These are phyloP conservation scores for Atalantia buxifolia DNA, from an alignment of 345 rosid genomes.

Conservation along the genomic window DNA sequence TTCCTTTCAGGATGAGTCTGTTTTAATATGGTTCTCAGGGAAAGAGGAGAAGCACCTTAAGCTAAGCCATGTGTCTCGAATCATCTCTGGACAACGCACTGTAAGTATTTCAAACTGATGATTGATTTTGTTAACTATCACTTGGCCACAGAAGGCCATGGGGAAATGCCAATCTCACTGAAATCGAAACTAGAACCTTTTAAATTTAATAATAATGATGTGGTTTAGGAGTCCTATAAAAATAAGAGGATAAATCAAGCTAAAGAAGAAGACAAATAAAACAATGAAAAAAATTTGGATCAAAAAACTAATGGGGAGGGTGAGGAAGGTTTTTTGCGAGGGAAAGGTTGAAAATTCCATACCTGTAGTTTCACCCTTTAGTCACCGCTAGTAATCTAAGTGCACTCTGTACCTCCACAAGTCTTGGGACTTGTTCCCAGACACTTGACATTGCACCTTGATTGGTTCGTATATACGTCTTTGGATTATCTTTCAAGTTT, in stretches of 20 bases:
- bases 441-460: neutral
- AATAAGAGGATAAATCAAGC: neutral
- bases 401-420: neutral
- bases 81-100: constrained; percentile 95
- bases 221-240: neutral
- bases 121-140: neutral
- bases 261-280: neutral
- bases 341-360: neutral
- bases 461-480: neutral
- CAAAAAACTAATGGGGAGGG: neutral
- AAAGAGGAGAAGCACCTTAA: constrained; percentile 88
- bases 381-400: neutral
- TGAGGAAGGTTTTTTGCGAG: neutral
- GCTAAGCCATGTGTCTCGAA: constrained; percentile 85
- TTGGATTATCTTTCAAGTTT: neutral
- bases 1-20: constrained; percentile 83
- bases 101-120: constrained; percentile 50
- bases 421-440: neutral
- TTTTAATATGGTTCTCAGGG: constrained; percentile 96
- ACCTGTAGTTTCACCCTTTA: neutral
- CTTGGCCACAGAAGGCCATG: neutral
- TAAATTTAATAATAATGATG: neutral
- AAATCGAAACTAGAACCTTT: neutral
- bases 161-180: neutral
- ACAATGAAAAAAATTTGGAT: neutral